Percentiles rank a stretch among this genome's conserved stretches.
Conservation (phyloP, 768 basidiomycete genomes). For the Naematelia encephala region DNA sequence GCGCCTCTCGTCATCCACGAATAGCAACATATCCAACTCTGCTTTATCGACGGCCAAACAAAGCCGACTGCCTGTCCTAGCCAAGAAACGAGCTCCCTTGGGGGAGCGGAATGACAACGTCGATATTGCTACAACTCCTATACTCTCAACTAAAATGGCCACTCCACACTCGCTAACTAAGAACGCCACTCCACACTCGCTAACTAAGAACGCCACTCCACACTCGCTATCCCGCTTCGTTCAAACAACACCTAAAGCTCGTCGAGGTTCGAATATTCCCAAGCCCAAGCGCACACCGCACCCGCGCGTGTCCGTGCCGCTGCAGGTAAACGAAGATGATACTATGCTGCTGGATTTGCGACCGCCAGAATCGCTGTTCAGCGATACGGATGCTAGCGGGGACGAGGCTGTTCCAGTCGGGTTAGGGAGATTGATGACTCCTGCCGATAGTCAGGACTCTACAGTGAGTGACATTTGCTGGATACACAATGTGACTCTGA, state of each 20-base stretch:
- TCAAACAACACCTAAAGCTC: not conserved
- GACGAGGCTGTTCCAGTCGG: not conserved
- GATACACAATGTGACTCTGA: no score
- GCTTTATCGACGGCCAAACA: not conserved
- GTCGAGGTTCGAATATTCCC: not conserved
- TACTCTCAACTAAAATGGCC: not conserved
- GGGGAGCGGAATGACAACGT: slow-evolving; percentile 5
- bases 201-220: not conserved
- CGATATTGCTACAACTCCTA: not conserved
- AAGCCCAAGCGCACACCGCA: not conserved
- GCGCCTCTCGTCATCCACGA: not conserved
- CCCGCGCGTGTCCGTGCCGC: not conserved
- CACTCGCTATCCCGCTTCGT: not conserved
- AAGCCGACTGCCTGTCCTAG: not conserved
- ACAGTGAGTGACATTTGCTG: slow-evolving; percentile 9
- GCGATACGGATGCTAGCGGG: not conserved
- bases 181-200: not conserved
- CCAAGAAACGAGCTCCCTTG: not conserved
- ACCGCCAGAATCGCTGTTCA: not conserved
- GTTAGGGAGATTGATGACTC: slow-evolving; percentile 20
- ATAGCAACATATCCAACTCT: not conserved
- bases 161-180: no score
- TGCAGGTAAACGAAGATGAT: slow-evolving; percentile 8
- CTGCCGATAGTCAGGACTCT: slow-evolving; percentile 19
- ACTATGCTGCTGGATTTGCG: slow-evolving; percentile 12